Evolutionary conservation across 257 asterid genomes (phyloP).

Genomic region (Osmanthus fragrans): DNA sequence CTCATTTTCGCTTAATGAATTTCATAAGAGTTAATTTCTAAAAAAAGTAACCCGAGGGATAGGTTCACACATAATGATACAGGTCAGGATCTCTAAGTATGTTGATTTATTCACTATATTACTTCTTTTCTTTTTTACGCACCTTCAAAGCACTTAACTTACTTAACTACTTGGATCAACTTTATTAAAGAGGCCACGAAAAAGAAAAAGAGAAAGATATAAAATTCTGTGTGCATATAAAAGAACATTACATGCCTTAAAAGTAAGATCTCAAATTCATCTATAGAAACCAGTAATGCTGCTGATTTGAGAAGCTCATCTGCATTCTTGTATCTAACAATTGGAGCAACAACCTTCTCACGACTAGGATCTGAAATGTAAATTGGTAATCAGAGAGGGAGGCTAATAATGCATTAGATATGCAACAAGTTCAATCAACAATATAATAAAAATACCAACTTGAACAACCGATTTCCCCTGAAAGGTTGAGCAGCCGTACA

Average conservation of each 20-base stretch:
- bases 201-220: conserved; percentile 2
- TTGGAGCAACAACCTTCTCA: conserved; percentile 78
- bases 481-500: conserved; percentile 88
- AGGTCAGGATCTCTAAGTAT: not conserved
- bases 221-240: conserved; percentile 7
- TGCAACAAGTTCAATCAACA: not conserved
- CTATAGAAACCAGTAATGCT: conserved; percentile 62
- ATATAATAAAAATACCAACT: conserved; percentile 48
- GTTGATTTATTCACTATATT: not conserved
- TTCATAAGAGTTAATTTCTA: not conserved
- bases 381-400: conserved; percentile 29
- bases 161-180: not conserved
- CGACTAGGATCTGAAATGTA: conserved; percentile 79
- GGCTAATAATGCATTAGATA: conserved; percentile 9
- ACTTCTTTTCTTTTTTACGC: not conserved
- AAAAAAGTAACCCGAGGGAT: not conserved
- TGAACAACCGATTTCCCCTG: conserved; percentile 99
- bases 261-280: conserved; percentile 74
- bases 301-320: conserved; percentile 59
- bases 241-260: conserved; percentile 54
- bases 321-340: conserved; percentile 52
- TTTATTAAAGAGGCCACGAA: not conserved
- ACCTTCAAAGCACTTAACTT: too few species aligned
- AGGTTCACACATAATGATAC: not conserved
- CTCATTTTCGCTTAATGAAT: not conserved